These are phyloP conservation scores for Polygonum maritimum DNA, from an alignment of 148 eudicot species.

Conservation along the genomic window DNA sequence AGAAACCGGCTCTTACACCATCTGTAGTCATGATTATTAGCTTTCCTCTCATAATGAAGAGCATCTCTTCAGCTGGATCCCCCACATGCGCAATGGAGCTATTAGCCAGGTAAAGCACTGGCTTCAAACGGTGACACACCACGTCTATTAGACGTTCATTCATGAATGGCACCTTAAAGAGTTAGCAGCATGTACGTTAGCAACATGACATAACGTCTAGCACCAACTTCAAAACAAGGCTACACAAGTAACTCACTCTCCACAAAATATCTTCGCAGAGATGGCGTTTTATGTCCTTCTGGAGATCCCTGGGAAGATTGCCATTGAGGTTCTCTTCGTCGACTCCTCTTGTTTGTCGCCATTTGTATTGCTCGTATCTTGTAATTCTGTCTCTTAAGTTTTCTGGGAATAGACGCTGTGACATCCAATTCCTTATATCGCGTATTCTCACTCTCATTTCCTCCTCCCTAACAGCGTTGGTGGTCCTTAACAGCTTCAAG, in stretches of 20 bases:
- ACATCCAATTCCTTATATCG: conserved; percentile 24
- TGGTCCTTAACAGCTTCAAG: not conserved
- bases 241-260: conserved; percentile 14
- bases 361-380: conserved; percentile 20
- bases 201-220: not conserved
- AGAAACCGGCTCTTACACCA: conserved; percentile 5
- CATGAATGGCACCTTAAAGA: conserved; percentile 22
- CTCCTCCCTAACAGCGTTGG: conserved; percentile 9
- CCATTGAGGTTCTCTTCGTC: conserved; percentile 18
- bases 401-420: conserved; percentile 23
- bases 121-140: conserved; percentile 18
- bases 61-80: conserved; percentile 21
- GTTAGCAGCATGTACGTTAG: not conserved
- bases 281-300: conserved; percentile 22
- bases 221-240: not conserved
- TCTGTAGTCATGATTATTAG: not conserved
- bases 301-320: conserved; percentile 18
- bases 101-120: conserved; percentile 18
- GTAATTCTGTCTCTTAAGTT: conserved; percentile 16
- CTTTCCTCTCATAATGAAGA: conserved; percentile 19
- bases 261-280: conserved; percentile 14
- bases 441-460: conserved; percentile 25
- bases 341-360: conserved; percentile 21
- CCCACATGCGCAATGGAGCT: conserved; percentile 17
- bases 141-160: conserved; percentile 20